Evolutionary conservation across 2,329 filamentous ascomycete species (phyloP).

Genomic region (Microdochium trichocladiopsis): DNA sequence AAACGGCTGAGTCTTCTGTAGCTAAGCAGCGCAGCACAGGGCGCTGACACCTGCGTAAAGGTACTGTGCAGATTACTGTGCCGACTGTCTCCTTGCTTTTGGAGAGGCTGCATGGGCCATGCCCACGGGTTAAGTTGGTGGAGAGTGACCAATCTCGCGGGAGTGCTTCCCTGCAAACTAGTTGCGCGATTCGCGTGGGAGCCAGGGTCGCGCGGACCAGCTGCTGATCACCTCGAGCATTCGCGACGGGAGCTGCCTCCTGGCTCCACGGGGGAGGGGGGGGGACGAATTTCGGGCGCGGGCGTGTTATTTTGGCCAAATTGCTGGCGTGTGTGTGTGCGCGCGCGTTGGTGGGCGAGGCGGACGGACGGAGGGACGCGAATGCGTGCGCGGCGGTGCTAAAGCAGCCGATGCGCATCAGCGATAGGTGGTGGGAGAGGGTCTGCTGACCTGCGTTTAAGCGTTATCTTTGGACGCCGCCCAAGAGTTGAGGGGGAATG

Average conservation of each 20-base stretch:
- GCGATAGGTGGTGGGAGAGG: not conserved
- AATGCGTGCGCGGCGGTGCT: not conserved
- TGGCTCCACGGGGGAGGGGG: not conserved
- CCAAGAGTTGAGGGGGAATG: not conserved
- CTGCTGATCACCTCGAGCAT: not conserved
- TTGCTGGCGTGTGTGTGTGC: not conserved
- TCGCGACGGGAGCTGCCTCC: not conserved
- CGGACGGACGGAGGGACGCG: not conserved
- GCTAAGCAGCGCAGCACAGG: not conserved
- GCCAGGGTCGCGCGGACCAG: not conserved
- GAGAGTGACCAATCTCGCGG: not conserved
- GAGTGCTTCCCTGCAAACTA: not conserved
- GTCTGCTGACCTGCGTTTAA: not conserved
- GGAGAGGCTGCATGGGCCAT: too few species aligned
- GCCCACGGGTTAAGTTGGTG: not conserved
- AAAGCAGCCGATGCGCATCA: not conserved
- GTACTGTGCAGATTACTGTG: slow-evolving; percentile 1
- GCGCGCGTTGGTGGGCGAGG: not conserved
- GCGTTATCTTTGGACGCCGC: not conserved
- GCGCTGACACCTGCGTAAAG: not conserved
- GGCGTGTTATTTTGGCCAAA: not conserved
- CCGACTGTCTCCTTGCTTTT: not conserved
- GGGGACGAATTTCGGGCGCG: not conserved
- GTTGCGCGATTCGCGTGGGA: not conserved
- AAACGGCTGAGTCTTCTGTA: not conserved